Percentiles rank a stretch among this genome's conserved stretches.
These are phyloP conservation scores for Corymbia citriodora DNA, from an alignment of 441 rosid species.

Conservation along the genomic window DNA sequence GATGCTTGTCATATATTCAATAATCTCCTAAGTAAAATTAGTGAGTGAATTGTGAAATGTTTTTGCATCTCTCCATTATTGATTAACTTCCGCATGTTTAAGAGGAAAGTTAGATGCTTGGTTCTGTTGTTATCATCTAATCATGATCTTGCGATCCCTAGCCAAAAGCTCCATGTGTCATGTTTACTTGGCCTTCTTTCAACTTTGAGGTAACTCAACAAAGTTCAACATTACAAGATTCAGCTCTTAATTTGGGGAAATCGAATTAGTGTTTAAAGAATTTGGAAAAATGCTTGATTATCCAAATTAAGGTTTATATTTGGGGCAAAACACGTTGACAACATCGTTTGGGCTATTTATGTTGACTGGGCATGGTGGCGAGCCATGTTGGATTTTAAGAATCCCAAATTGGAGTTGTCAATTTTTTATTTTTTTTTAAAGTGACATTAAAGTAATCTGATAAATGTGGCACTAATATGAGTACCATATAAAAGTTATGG, in stretches of 20 bases:
- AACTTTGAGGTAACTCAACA: slow-evolving; percentile 96
- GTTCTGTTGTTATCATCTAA: background rate
- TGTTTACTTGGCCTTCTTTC: slow-evolving; percentile 57
- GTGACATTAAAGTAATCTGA: background rate
- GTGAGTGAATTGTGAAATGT: background rate
- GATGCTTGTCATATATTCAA: background rate
- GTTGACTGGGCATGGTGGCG: accelerated
- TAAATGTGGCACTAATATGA: too few relatives aligned
- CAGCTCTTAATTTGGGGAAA: background rate
- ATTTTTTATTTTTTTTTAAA: too few relatives aligned
- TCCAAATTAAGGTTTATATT: background rate
- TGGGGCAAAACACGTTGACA: accelerated
- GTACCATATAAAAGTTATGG: accelerated
- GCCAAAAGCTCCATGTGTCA: background rate
- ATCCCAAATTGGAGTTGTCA: background rate
- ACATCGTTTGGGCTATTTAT: background rate
- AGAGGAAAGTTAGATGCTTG: background rate
- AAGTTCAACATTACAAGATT: slow-evolving; percentile 46
- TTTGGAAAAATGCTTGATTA: background rate
- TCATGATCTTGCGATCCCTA: background rate
- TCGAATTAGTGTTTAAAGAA: too few relatives aligned
- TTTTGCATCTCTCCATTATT: background rate
- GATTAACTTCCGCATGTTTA: background rate
- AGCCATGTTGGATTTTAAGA: background rate
- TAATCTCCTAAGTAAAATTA: background rate